Percentiles rank a stretch among this genome's conserved stretches.
phyloP scores from a whole-genome alignment of 2,329 filamentous ascomycete species.

The Pezicula carpinea region DNA sequence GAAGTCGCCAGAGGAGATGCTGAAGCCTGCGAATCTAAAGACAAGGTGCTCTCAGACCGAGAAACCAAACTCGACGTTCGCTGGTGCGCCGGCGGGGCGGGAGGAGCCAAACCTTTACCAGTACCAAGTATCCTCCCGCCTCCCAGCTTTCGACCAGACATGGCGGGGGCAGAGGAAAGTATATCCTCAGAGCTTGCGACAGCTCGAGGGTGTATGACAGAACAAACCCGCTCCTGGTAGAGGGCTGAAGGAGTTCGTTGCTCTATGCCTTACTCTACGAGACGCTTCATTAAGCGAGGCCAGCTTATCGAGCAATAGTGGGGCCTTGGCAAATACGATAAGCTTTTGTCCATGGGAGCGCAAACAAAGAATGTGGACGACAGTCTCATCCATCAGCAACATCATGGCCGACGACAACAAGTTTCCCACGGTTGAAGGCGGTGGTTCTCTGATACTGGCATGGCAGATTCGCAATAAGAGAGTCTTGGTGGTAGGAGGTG shows the following conservation, averaged over 20 bases:
- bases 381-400: constrained; percentile 1
- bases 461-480: constrained; percentile 91
- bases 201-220: constrained; percentile 17
- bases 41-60: constrained; percentile 68
- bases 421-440: constrained; percentile 80
- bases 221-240: background rate
- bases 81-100: constrained; percentile 39
- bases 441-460: constrained; percentile 88
- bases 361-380: background rate
- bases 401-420: constrained; percentile 26
- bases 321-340: constrained; percentile 5
- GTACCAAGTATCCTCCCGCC: constrained; percentile 88
- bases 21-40: constrained; percentile 72
- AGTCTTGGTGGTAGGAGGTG: constrained; percentile 89
- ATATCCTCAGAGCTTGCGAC: constrained; percentile 16
- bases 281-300: background rate
- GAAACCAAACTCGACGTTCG: constrained; percentile 39
- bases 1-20: constrained; percentile 48
- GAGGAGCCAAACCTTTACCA: constrained; percentile 74
- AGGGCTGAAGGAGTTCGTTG: background rate
- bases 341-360: constrained; percentile 1
- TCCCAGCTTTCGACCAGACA: constrained; percentile 84
- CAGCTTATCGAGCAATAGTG: background rate
- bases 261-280: background rate
- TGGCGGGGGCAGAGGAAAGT: constrained; percentile 33